These are phyloP conservation scores for Colletotrichum tropicicola DNA, from an alignment of 2,329 filamentous ascomycete species.

Conservation along the genomic window DNA sequence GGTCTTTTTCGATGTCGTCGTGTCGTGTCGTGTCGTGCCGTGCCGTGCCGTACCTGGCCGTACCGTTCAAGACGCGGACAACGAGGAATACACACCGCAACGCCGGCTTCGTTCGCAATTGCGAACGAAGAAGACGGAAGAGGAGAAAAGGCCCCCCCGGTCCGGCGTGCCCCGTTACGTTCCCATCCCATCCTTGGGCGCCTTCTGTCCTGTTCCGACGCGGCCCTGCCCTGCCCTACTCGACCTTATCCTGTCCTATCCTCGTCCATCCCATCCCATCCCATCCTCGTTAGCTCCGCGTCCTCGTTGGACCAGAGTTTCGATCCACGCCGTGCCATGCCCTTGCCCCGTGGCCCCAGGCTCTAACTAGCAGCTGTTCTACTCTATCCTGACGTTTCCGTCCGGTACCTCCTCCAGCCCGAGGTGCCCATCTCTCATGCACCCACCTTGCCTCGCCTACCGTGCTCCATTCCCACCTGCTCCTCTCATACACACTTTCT, in stretches of 20 bases:
- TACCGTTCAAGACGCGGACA: not conserved
- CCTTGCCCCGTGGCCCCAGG: constrained; percentile 6
- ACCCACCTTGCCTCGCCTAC: constrained; percentile 5
- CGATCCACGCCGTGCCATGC: constrained; percentile 12
- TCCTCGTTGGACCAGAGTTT: constrained; percentile 12
- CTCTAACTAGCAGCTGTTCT: not conserved
- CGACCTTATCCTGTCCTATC: not conserved
- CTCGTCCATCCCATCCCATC: constrained; percentile 5
- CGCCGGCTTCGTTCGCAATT: constrained; percentile 29
- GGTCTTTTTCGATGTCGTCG: not conserved
- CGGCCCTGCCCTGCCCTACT: not conserved
- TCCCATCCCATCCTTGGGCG: not conserved
- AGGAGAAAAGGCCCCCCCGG: constrained; percentile 8
- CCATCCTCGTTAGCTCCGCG: not conserved
- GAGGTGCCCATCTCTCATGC: not conserved
- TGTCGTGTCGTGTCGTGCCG: not conserved
- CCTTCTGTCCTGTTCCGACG: constrained; percentile 5
- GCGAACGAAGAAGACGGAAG: constrained; percentile 23
- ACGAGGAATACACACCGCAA: constrained; percentile 1
- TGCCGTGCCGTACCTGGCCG: constrained; percentile 5
- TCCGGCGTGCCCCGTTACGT: constrained; percentile 12
- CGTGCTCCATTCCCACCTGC: not conserved
- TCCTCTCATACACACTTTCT: not conserved
- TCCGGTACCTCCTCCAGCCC: constrained; percentile 1
- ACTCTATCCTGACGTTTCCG: constrained; percentile 20